These are phyloP conservation scores for Oehlia diaphana DNA, from an alignment of 192 early-diverging fungal genomes.

Conservation along the genomic window DNA sequence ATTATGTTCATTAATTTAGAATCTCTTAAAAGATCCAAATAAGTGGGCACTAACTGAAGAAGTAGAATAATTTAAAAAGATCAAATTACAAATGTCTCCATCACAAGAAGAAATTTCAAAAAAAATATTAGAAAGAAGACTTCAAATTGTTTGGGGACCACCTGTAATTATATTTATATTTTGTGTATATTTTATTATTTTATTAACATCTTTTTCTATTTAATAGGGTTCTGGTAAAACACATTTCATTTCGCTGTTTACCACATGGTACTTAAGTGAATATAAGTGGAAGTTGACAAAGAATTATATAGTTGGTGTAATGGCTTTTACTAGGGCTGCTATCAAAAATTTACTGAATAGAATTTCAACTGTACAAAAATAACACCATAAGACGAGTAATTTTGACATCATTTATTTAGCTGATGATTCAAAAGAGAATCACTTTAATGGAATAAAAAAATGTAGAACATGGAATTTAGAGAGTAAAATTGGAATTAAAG, in stretches of 20 bases:
- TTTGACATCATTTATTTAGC: constrained; percentile 37
- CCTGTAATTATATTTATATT: too few relatives aligned
- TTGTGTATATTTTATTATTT: too few relatives aligned
- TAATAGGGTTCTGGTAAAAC: constrained; percentile 53
- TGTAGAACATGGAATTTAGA: constrained; percentile 11
- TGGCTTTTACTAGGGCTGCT: constrained; percentile 50
- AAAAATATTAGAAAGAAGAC: constrained; percentile 33
- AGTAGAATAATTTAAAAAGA: too few relatives aligned
- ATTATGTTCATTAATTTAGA: constrained; percentile 22
- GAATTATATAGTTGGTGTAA: constrained; percentile 46
- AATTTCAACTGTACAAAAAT: constrained; percentile 33
- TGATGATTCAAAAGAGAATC: neutral
- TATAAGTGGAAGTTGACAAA: neutral
- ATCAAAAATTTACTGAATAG: constrained; percentile 43
- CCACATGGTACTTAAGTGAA: constrained; percentile 37
- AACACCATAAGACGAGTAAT: constrained; percentile 24
- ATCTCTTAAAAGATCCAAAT: constrained; percentile 41
- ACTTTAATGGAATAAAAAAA: neutral
- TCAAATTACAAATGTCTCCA: constrained; percentile 33
- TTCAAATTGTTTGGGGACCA: constrained; percentile 41
- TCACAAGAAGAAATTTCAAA: constrained; percentile 45
- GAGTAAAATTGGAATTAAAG: too few relatives aligned
- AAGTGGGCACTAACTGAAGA: constrained; percentile 22
- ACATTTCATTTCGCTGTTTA: constrained; percentile 46
- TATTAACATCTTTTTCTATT: too few relatives aligned